These are phyloP conservation scores for Daedaleopsis nitida DNA, from an alignment of 768 basidiomycete genomes.

Conservation along the genomic window DNA sequence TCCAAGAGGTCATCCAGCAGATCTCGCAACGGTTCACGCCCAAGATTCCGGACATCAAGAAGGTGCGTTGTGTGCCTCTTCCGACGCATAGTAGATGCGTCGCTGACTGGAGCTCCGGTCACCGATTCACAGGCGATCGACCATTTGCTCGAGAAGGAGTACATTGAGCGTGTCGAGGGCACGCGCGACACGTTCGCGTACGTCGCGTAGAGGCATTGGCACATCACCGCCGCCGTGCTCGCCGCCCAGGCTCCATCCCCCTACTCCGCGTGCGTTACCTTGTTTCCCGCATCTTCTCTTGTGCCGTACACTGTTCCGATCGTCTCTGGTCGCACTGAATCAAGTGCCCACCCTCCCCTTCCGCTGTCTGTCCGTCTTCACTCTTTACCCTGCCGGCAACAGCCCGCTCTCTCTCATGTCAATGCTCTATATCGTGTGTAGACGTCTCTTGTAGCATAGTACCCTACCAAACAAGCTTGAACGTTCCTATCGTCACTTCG, in stretches of 20 bases:
- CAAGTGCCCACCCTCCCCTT: background rate
- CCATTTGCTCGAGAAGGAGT: slow-evolving; percentile 92
- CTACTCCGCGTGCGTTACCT: too few relatives aligned
- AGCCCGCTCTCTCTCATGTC: background rate
- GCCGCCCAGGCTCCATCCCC: too few relatives aligned
- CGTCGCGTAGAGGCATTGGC: slow-evolving; percentile 50
- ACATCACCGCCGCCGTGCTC: background rate
- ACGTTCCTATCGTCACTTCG: background rate
- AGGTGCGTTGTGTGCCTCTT: slow-evolving; percentile 49
- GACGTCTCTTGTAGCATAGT: slow-evolving; percentile 25
- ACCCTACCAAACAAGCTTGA: slow-evolving; percentile 6
- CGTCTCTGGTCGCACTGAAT: too few relatives aligned
- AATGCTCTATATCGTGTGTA: slow-evolving; percentile 22
- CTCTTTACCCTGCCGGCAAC: background rate
- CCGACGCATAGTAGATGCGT: background rate
- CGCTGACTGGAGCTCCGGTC: background rate
- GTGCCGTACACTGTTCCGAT: background rate
- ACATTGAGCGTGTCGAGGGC: slow-evolving; percentile 91
- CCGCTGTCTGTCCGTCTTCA: background rate
- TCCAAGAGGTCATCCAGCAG: slow-evolving; percentile 89
- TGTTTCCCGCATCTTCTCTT: background rate
- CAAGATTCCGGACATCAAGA: slow-evolving; percentile 96
- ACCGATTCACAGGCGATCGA: slow-evolving; percentile 73
- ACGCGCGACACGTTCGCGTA: slow-evolving; percentile 89
- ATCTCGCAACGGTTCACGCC: slow-evolving; percentile 88